Percentiles rank a stretch among this genome's conserved stretches.
These are phyloP conservation scores for Colletotrichum sansevieriae DNA, from an alignment of 2,329 filamentous ascomycete genomes.

Conservation along the genomic window DNA sequence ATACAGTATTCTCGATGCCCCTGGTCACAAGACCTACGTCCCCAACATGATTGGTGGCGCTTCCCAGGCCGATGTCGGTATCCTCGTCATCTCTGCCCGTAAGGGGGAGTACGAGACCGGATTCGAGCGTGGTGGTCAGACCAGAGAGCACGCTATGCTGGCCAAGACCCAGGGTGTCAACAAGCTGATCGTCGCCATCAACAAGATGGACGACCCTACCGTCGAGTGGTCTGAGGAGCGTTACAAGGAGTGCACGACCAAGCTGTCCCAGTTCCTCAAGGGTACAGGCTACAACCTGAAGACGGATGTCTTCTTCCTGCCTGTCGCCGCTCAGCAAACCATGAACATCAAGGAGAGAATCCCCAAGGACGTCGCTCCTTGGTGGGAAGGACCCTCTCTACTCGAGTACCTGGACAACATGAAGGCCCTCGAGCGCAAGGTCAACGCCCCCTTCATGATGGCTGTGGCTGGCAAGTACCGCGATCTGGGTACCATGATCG, in stretches of 20 bases:
- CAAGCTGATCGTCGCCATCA: slow-evolving; percentile 93
- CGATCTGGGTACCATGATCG: slow-evolving; percentile 97
- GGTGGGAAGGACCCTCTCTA: slow-evolving; percentile 90
- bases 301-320: slow-evolving; percentile 95
- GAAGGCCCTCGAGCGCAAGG: slow-evolving; percentile 92
- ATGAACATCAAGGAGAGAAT: slow-evolving; percentile 91
- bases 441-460: slow-evolving; percentile 99
- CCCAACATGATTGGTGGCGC: slow-evolving; percentile 98
- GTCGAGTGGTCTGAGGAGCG: slow-evolving; percentile 96
- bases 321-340: slow-evolving; percentile 89
- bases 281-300: slow-evolving; percentile 94
- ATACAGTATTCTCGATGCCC: slow-evolving; percentile 97
- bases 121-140: slow-evolving; percentile 96
- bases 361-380: slow-evolving; percentile 79
- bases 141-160: slow-evolving; percentile 95
- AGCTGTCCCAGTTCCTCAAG: slow-evolving; percentile 90
- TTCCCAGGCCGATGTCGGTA: slow-evolving; percentile 92
- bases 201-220: slow-evolving; percentile 99
- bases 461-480: slow-evolving; percentile 95
- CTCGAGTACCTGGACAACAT: slow-evolving; percentile 97
- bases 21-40: slow-evolving; percentile 97
- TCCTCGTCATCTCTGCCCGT: slow-evolving; percentile 94
- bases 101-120: slow-evolving; percentile 99
- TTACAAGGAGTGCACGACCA: slow-evolving; percentile 92
- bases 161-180: slow-evolving; percentile 99